Evolutionary conservation across 2,329 filamentous ascomycete genomes (phyloP).

Genomic region (Leptographium lundbergii): DNA sequence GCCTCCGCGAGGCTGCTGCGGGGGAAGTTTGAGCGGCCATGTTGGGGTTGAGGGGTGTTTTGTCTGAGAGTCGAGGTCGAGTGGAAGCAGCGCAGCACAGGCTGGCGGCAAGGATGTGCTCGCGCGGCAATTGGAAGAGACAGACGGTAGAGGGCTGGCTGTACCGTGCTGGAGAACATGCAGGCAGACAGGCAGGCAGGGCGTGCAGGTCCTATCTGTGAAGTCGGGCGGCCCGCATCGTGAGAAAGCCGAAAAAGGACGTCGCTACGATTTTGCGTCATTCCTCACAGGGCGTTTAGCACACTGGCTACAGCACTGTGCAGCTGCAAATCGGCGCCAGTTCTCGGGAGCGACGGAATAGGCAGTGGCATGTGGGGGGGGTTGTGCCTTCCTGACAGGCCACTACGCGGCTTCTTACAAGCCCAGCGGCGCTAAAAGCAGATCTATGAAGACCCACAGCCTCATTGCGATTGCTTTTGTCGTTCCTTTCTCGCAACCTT

Average conservation of each 20-base stretch:
- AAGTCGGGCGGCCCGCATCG: not conserved
- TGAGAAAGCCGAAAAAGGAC: not conserved
- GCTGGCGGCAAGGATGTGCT: not conserved
- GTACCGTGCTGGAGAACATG: not conserved
- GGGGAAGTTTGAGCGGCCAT: not conserved
- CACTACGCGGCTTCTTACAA: not conserved
- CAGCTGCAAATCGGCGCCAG: not conserved
- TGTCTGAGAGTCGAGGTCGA: not conserved
- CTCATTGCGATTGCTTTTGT: not conserved
- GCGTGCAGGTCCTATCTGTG: not conserved
- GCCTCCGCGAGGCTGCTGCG: constrained; percentile 23
- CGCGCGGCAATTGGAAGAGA: not conserved
- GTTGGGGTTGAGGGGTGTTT: not conserved
- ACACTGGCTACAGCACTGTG: not conserved
- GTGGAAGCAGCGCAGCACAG: not conserved
- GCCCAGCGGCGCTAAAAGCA: not conserved
- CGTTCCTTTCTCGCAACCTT: not conserved
- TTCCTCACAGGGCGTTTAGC: not conserved
- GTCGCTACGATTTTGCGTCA: not conserved
- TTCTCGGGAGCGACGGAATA: not conserved
- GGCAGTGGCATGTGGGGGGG: not conserved
- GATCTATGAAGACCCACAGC: not conserved
- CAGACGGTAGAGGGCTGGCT: not conserved
- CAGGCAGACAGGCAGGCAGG: not conserved
- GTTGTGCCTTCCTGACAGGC: not conserved